Evolutionary conservation across 2,329 filamentous ascomycete species (phyloP), one percentile per base, ranked within the genome.

Genomic region (Trichoderma lentiforme): DNA sequence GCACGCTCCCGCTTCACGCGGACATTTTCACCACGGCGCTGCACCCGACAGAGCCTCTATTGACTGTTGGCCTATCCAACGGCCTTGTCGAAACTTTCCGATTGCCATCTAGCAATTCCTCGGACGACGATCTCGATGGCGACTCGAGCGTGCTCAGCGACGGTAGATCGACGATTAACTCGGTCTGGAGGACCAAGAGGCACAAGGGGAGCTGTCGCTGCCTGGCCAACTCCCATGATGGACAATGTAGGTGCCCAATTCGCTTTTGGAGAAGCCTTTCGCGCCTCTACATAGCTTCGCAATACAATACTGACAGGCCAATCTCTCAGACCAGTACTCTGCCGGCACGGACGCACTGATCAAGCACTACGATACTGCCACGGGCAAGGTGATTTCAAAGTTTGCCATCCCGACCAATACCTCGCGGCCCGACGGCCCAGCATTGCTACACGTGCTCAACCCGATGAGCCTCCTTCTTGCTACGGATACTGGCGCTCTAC

Each of bases 181-280:
- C 91, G 0, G 84, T 91, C 73, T 99, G 96, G 96, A 89, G 89
- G 77, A 98, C 96, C 6, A 87, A 91, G 76, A 88, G 96, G 73
- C 96, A 99, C 84, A 97, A 97, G 85, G 95, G 94, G 14, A 98
- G 94, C 86, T 98, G 95, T 80, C 88, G 96, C 68, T 91, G 90
- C 73, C 83, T 98, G 70, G 90, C 87, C 5, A 98, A 95, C 82
- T 91, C 90, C 74, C 82, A 89, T 71, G 95, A 98, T 80, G 96
- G 95, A 18, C 84, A 88, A 75, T 86, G 91, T 85, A 82, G 86
- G 83, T 90, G 21, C 21, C 32, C 18, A 24, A 24, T 26, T n/a
- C 32, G 4, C n/a, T 21, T 62, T 56, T 3, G 4, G 34, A 61
- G 26, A 7, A 7, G 8, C 39, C 26, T 12, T n/a, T 32, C 28